Evolutionary conservation across 2,329 filamentous ascomycete genomes (phyloP).

Genomic region (Aureobasidium sp.): DNA sequence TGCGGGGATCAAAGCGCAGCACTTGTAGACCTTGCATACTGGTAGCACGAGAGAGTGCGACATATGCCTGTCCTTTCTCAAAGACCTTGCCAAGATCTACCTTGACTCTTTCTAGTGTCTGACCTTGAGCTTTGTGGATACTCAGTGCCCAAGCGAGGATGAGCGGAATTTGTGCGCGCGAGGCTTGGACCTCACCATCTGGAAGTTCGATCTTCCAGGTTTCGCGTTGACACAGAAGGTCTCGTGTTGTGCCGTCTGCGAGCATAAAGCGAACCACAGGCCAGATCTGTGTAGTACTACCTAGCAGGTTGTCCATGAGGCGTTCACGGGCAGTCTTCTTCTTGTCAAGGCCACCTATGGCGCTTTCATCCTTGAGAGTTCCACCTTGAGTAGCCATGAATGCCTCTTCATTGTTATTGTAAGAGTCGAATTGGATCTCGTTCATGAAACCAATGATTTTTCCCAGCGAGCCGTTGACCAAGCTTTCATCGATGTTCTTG

Average conservation of each 20-base stretch:
- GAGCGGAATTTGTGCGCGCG: conserved; percentile 65
- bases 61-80: conserved; percentile 96
- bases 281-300: conserved; percentile 51
- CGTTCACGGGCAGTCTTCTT: conserved; percentile 33
- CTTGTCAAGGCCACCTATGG: conserved; percentile 22
- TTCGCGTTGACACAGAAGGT: conserved; percentile 76
- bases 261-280: conserved; percentile 79
- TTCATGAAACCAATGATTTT: conserved; percentile 77
- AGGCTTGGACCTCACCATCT: conserved; percentile 85
- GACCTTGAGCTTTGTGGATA: conserved; percentile 96
- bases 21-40: conserved; percentile 82
- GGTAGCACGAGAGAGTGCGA: conserved; percentile 87
- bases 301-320: conserved; percentile 44
- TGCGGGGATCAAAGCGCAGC: conserved; percentile 74
- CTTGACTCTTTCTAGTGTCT: conserved; percentile 87
- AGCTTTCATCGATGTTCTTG: conserved; percentile 90
- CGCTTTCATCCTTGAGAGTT: conserved; percentile 36
- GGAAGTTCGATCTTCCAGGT: conserved; percentile 97
- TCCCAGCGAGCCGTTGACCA: conserved; percentile 91
- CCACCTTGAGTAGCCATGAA: conserved; percentile 42
- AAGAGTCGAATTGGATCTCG: conserved; percentile 52
- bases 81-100: conserved; percentile 89
- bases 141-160: conserved; percentile 95
- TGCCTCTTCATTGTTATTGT: conserved; percentile 49
- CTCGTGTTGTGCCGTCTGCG: conserved; percentile 65